Base-by-base conservation (phyloP, 2,329 filamentous ascomycete species). In the Fusarium algeriense region DNA sequence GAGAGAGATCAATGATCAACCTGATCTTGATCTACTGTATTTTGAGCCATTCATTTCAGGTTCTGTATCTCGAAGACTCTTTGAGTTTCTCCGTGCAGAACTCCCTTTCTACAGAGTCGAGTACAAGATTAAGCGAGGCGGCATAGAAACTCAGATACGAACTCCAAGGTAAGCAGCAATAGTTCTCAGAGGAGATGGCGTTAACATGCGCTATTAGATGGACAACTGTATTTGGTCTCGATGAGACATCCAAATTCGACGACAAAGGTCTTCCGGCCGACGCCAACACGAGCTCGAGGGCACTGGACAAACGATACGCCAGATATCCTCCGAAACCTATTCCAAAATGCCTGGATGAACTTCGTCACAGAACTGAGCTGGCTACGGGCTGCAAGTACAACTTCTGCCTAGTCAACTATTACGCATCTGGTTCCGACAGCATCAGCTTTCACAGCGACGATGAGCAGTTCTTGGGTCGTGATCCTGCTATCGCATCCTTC, bases 361-460 rank as follows among this genome's bases (percentile, higher is more conserved):
- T 95, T 11, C 87, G 90, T 13, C 81, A 80, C 37, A 84, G 89
- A 13, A 89, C 91, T 3, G 91, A 95, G 79, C 84, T 85, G 7
- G 87, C 88, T 1, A 93, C 91, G 1, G 86, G 85, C n/a, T 88
- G 88, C 75, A 85, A 77, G 2, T 95, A 92, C 81, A 95, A 95
- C 77, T 93, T 95, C 78, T 92, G 90, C 65, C 85, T 95, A 2
- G 91, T 95, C 7, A 95, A 95, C 76, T 95, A 95, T 81, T 95
- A 95, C 77, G 90, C 91, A n/a, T 88, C 87, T 6, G 92, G 93
- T 0, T 83, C 88, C 9, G 92, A 95, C 78, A 93, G 91, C 72
- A 95, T 95, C 52, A 88, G 90, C 14, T 95, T 92, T 76, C 92
- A 95, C 79, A 92, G 90, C 52, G 93, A 95, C 73, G 92, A 95